Evolutionary conservation across 441 rosid species (phyloP).

Genomic region (Geranium incanum): DNA sequence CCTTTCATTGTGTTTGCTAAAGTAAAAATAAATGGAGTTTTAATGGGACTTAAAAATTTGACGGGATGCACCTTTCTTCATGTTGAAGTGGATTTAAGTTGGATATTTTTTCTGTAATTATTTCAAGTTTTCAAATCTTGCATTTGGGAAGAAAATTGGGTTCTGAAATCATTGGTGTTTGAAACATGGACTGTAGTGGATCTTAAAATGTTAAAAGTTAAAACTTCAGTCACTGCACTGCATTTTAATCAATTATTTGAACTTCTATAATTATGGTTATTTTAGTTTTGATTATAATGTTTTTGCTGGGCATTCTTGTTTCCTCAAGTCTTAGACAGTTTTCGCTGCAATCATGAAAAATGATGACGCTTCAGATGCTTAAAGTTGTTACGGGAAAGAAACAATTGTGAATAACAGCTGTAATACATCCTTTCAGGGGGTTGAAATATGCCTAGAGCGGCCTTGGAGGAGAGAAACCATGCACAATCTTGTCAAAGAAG

Average conservation of each 20-base stretch:
- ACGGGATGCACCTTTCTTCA: background rate
- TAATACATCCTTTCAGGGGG: conserved; percentile 47
- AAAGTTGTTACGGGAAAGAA: background rate
- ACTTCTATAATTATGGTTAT: background rate
- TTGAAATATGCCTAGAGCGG: conserved; percentile 66
- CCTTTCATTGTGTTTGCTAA: background rate
- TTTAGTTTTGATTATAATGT: background rate
- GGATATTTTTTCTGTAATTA: background rate
- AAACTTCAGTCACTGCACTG: background rate
- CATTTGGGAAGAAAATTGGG: background rate
- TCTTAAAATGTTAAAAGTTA: background rate
- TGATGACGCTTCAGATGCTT: conserved; percentile 6
- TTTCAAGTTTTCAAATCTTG: background rate
- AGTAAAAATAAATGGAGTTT: background rate
- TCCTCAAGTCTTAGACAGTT: conserved; percentile 1
- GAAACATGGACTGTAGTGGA: background rate
- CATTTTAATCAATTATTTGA: background rate
- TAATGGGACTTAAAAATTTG: background rate
- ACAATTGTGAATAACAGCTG: conserved; percentile 7
- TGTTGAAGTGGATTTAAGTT: background rate
- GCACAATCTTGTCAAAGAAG: conserved; percentile 88
- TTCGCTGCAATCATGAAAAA: background rate
- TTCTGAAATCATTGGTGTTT: background rate
- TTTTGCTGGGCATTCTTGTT: background rate
- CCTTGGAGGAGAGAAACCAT: conserved; percentile 98